Conservation (phyloP, 306 rosid species). For the Cicer yamashitae region DNA sequence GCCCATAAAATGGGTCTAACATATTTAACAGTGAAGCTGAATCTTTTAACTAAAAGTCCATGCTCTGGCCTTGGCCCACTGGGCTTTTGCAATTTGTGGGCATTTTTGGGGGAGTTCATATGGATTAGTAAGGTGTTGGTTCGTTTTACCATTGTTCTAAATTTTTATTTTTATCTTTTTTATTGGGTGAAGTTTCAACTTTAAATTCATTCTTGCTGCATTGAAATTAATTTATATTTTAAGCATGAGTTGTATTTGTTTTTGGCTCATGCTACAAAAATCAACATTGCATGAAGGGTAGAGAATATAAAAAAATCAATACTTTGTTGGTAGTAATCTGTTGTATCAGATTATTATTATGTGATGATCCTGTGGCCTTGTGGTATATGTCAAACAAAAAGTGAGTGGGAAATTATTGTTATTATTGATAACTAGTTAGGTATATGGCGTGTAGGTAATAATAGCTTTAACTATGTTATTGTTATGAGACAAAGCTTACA, state of each 20-base stretch:
- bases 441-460: not conserved
- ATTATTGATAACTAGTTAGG: not conserved
- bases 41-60: not conserved
- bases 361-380: not conserved
- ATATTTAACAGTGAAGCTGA: not conserved
- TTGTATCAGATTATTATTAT: not conserved
- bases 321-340: not conserved
- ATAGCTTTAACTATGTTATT: not conserved
- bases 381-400: slow-evolving; percentile 7
- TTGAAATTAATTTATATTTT: not conserved
- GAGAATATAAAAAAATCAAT: slow-evolving; percentile 12
- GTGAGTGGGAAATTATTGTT: not conserved
- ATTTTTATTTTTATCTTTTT: not conserved
- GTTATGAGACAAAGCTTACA: slow-evolving; percentile 8
- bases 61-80: not conserved
- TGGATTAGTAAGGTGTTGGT: not conserved
- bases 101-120: not conserved
- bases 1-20: not conserved
- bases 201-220: not conserved
- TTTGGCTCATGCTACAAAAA: slow-evolving; percentile 1
- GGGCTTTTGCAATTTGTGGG: not conserved
- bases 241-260: not conserved
- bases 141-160: not conserved
- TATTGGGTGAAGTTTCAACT: not conserved
- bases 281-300: not conserved